Percentiles rank a stretch among this genome's conserved stretches.
Evolutionary conservation across 495 filamentous ascomycete species (phyloP).

Genomic region (Elasticomyces elasticus): DNA sequence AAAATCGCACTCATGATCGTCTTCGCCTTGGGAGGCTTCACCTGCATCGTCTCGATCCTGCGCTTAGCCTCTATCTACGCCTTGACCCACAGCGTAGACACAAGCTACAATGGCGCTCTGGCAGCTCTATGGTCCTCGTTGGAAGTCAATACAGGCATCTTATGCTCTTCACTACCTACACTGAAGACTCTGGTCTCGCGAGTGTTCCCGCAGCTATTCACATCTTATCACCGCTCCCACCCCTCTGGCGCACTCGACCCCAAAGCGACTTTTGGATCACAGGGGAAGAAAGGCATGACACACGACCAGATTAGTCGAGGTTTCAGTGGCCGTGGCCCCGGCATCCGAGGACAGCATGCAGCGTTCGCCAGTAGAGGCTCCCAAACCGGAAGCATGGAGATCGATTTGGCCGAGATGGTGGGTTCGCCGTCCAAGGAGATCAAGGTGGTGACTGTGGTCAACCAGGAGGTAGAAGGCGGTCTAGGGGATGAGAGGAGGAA

Average conservation of each 20-base stretch:
- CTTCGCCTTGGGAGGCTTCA: conserved; percentile 25
- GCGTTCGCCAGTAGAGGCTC: neutral
- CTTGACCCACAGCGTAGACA: conserved; percentile 19
- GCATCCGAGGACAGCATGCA: neutral
- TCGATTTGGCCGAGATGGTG: neutral
- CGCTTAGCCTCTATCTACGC: conserved; percentile 24
- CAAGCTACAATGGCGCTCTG: conserved; percentile 22
- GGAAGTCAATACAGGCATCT: conserved; percentile 26
- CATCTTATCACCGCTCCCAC: neutral
- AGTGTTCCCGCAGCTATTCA: conserved; percentile 20
- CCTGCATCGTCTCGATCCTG: conserved; percentile 25
- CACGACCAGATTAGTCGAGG: neutral
- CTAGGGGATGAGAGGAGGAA: neutral
- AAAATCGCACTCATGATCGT: conserved; percentile 25
- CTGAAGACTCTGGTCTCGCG: conserved; percentile 20
- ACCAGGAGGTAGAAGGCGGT: conserved; percentile 1
- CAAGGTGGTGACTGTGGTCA: conserved; percentile 7
- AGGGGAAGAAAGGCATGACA: neutral
- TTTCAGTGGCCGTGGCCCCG: neutral
- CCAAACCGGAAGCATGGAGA: neutral
- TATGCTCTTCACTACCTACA: conserved; percentile 27
- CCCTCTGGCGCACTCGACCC: neutral
- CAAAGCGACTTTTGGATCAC: neutral
- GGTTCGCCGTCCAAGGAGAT: neutral
- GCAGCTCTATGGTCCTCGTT: conserved; percentile 24